Base-by-base conservation (phyloP, 371 early-diverging fungal species). In the Mortierella sp. region DNA sequence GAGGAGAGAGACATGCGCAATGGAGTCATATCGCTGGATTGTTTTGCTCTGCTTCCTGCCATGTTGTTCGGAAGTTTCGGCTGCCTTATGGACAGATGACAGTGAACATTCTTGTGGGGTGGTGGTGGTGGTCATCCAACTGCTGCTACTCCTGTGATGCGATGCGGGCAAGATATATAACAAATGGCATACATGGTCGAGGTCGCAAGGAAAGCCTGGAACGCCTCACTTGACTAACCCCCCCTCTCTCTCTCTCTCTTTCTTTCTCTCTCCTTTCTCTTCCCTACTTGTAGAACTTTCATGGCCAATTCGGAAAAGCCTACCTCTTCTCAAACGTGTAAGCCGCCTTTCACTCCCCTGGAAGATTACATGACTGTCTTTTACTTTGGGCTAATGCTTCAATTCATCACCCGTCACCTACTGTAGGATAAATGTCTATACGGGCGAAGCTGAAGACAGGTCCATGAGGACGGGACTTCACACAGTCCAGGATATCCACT, bases 391-490 rank as follows among this genome's bases (percentile, higher is more conserved):
- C 52, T 52, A 60, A 60, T 52, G 41, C 31, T 34, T 45, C 21
- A 29, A 34, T 44, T n/a, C 13, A 27, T 28, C n/a, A 17, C 9
- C 19, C 17, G 54, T 45, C 34, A 3, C 48, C 21, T 48, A 10
- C 34, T 31, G 6, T 71, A 90, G 90, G 40, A 84, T 90, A 40
- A 92, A 92, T 69, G 79, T 90, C 29, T 63, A 64, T n/a, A 80
- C 82, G 50, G 91, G 91, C 16, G 76, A 74, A 29, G 82, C 84
- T 12, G 83, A 85, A 54, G 85, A 85, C 46, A 71, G 89, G 57
- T 67, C 44, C 27, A 91, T 91, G 91, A 84, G 86, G 49, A 92
- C 92, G 17, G 92, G 92, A 1, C 54, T 84, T 22, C 91, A 92
- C 60, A 84, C 84, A 0, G 90, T 92, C 55, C 78, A 82, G 48